phyloP scores from a whole-genome alignment of 2,329 filamentous ascomycete genomes.

The Grosmannia penicillata region DNA sequence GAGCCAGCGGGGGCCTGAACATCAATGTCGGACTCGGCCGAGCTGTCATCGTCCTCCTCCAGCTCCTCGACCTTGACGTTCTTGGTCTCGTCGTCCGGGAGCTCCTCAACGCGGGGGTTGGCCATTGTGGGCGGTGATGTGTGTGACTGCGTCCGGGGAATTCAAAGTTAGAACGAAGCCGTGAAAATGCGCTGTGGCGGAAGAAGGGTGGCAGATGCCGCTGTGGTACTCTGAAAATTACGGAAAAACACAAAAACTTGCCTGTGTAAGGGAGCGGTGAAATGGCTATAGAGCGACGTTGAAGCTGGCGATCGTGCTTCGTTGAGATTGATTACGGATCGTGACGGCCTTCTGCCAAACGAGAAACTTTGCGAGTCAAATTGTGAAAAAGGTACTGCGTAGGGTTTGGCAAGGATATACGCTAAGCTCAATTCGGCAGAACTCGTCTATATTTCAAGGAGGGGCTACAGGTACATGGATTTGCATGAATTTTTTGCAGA shows the following conservation, averaged over 20 bases:
- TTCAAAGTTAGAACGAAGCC: background rate
- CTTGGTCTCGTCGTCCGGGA: conserved; percentile 79
- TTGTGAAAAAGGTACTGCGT: conserved; percentile 3
- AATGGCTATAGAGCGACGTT: background rate
- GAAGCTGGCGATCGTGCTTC: background rate
- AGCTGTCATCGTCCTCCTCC: conserved; percentile 55
- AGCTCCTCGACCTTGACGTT: conserved; percentile 67
- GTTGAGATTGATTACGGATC: background rate
- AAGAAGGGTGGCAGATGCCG: background rate
- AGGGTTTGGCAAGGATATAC: conserved; percentile 4
- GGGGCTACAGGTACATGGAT: background rate
- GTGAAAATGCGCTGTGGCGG: background rate
- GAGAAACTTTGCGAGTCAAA: conserved; percentile 1
- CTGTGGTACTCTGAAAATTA: too few species aligned
- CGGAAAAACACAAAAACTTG: background rate
- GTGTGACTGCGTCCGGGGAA: background rate
- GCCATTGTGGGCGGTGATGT: conserved; percentile 53
- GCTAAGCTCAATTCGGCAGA: conserved; percentile 5
- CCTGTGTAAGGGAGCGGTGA: background rate
- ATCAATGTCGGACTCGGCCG: conserved; percentile 61
- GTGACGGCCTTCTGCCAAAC: background rate
- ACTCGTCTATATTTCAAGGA: background rate
- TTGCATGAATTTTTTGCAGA: background rate
- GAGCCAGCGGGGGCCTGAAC: conserved; percentile 60
- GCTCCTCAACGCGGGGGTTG: conserved; percentile 95